Evolutionary conservation across 2,329 filamentous ascomycete genomes (phyloP).

Genomic region (Penicillium frequentans): DNA sequence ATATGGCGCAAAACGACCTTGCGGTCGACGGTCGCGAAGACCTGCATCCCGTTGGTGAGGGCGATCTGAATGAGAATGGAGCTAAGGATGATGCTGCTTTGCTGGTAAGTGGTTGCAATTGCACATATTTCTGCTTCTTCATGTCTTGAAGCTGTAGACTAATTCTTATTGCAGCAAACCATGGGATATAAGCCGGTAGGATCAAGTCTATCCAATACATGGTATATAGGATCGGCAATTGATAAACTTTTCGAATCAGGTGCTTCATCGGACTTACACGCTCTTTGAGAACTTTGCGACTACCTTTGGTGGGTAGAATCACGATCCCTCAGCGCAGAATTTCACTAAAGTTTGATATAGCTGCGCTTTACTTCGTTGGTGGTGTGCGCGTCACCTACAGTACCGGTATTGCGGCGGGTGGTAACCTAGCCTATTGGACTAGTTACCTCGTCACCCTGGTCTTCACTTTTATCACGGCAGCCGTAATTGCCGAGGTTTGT

Average conservation of each 20-base stretch:
- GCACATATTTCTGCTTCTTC: background rate
- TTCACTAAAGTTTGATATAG: slow-evolving; percentile 32
- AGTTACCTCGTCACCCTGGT: slow-evolving; percentile 61
- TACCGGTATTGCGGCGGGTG: slow-evolving; percentile 62
- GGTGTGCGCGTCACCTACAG: slow-evolving; percentile 62
- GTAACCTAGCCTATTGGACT: slow-evolving; percentile 63
- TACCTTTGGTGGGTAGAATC: slow-evolving; percentile 51
- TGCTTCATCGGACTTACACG: slow-evolving; percentile 58
- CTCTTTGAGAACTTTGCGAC: slow-evolving; percentile 61
- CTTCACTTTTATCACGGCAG: slow-evolving; percentile 62
- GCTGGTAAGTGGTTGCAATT: slow-evolving; percentile 28
- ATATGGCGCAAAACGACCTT: slow-evolving; percentile 19
- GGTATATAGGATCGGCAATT: background rate
- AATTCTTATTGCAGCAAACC: slow-evolving; percentile 41
- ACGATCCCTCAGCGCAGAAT: background rate
- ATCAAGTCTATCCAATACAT: background rate
- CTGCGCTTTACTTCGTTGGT: slow-evolving; percentile 62
- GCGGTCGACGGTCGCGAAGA: slow-evolving; percentile 23
- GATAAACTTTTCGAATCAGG: slow-evolving; percentile 35
- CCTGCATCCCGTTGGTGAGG: slow-evolving; percentile 24
- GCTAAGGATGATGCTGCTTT: slow-evolving; percentile 38
- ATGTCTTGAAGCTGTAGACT: background rate
- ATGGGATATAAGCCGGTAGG: slow-evolving; percentile 57
- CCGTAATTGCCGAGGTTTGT: slow-evolving; percentile 61
- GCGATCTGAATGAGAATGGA: slow-evolving; percentile 24